Base-by-base conservation (phyloP, 768 basidiomycete species). In the Leucocoprinus birnbaumii region DNA sequence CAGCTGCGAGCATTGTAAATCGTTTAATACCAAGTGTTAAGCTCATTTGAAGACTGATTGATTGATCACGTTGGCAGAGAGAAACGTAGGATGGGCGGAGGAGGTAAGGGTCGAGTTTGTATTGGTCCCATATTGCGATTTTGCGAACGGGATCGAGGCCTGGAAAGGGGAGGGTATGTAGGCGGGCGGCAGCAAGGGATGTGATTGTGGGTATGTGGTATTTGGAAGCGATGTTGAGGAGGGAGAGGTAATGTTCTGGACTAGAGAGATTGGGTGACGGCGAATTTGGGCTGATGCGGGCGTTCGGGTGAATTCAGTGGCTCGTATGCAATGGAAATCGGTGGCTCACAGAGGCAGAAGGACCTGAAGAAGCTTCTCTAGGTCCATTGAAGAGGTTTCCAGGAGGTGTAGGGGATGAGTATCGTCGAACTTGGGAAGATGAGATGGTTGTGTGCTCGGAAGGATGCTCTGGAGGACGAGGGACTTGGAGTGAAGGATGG, bases 401-500 rank as follows among this genome's bases (percentile, higher is more conserved):
- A 56, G 27, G 10, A 85, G 67, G 2, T 69, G 64, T 51, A 79
- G 75, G 4, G 77, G 73, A 26, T 73, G 67, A 44, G 49, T 57
- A 60, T 56, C 65, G 60, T 68, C 56, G 56, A 65, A 62, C 35
- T 64, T 49, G 56, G 62, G 57, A 19, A 55, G 51, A 25, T 61
- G 65, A 34, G 66, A 67, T 7, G 55, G 58, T 38, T 66, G 60
- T 24, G 62, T 57, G 9, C 63, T 66, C n/a, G n/a, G 80, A 71
- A 71, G 63, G 42, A 67, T 62, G 43, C 55, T 67, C 41, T 63
- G 60, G 46, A 73, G 58, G 55, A 69, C 51, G 18, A 63, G 63
- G 34, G 71, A 68, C 58, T 68, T 54, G 74, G 77, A 34, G 70
- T 70, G 53, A 59, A 73, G 44, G 72, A 78, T 75, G 8, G 75